Percentiles rank a stretch among this genome's conserved stretches.
Conservation (phyloP, 2,329 filamentous ascomycete genomes). For the Lecanicillium sp. region DNA sequence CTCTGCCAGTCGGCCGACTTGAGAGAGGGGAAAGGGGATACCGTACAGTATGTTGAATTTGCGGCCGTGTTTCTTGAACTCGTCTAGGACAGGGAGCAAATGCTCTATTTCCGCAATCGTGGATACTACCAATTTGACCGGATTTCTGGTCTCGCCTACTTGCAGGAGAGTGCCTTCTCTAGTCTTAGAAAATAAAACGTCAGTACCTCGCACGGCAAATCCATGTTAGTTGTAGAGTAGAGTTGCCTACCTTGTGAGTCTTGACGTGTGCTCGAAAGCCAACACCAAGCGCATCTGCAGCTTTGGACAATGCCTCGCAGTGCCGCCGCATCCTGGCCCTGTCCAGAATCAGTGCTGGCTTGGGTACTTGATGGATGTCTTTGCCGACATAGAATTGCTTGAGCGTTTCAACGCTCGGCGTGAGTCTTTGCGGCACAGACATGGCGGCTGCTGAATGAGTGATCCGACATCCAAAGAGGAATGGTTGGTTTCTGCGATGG, state of each 20-base stretch:
- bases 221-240: too few relatives aligned
- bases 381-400: constrained; percentile 19
- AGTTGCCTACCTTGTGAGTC: constrained; percentile 55
- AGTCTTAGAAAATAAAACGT: too few relatives aligned
- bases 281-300: constrained; percentile 37
- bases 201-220: too few relatives aligned
- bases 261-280: constrained; percentile 56
- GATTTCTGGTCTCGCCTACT: constrained; percentile 30
- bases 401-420: constrained; percentile 10
- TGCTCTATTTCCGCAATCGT: constrained; percentile 52
- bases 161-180: constrained; percentile 45
- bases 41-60: constrained; percentile 45
- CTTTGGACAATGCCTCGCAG: constrained; percentile 47
- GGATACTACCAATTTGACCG: constrained; percentile 49
- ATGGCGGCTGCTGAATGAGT: too few relatives aligned
- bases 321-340: constrained; percentile 42
- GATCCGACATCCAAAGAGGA: too few relatives aligned
- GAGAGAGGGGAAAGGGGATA: constrained; percentile 47
- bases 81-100: constrained; percentile 38
- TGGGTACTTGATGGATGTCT: constrained; percentile 29
- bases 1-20: constrained; percentile 37
- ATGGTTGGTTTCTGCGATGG: too few relatives aligned
- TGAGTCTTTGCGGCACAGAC: constrained; percentile 14
- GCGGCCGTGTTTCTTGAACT: constrained; percentile 19
- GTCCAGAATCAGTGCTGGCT: constrained; percentile 50